Conservation (phyloP, 495 filamentous ascomycete species). For the Articulospora tetracladia region DNA sequence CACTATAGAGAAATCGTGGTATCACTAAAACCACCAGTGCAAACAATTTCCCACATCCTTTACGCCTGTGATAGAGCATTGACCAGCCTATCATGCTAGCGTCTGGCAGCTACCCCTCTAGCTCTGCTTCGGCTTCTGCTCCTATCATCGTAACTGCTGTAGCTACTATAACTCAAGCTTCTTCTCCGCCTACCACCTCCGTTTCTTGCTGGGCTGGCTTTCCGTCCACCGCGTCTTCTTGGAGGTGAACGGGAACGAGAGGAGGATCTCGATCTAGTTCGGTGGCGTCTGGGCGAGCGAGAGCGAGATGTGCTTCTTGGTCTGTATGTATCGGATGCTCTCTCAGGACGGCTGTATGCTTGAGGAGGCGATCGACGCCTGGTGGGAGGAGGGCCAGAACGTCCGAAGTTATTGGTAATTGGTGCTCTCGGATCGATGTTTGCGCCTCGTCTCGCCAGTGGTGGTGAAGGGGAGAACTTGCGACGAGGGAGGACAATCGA, state of each 20-base stretch:
- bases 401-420: slow-evolving; percentile 21
- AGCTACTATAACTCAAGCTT: slow-evolving; percentile 61
- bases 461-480: slow-evolving; percentile 49
- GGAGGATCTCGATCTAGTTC: slow-evolving; percentile 41
- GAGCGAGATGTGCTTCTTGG: slow-evolving; percentile 46
- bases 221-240: slow-evolving; percentile 32
- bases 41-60: neutral
- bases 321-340: slow-evolving; percentile 49
- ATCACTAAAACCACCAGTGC: neutral
- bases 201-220: slow-evolving; percentile 37
- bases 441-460: slow-evolving; percentile 43
- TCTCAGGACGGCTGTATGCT: slow-evolving; percentile 35
- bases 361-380: slow-evolving; percentile 35
- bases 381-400: slow-evolving; percentile 33
- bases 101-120: slow-evolving; percentile 30
- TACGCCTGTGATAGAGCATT: neutral
- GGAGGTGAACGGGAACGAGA: slow-evolving; percentile 54
- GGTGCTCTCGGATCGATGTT: slow-evolving; percentile 41
- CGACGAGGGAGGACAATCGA: slow-evolving; percentile 90
- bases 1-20: neutral
- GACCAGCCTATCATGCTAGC: neutral
- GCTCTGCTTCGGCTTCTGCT: slow-evolving; percentile 36
- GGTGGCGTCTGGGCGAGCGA: slow-evolving; percentile 37
- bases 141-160: slow-evolving; percentile 48
- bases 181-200: slow-evolving; percentile 39